Percentiles rank a stretch among this genome's conserved stretches.
Conservation (phyloP, 805 yeast species). For the Kodamaea jinghongensis region DNA sequence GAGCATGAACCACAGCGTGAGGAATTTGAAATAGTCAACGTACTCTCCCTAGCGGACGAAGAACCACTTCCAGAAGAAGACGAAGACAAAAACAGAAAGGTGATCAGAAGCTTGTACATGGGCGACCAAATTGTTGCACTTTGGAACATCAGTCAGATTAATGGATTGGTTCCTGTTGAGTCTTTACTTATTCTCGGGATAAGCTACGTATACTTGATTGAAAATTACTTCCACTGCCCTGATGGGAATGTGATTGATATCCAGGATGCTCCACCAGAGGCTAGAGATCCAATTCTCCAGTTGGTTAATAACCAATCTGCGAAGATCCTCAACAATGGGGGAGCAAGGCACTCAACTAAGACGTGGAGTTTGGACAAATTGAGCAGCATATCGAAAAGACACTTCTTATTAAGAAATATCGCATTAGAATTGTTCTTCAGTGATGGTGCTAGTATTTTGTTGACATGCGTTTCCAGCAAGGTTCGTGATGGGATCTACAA, state of each 20-base stretch:
- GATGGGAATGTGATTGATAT: constrained; percentile 58
- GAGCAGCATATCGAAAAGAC: constrained; percentile 67
- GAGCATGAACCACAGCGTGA: not conserved
- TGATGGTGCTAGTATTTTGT: constrained; percentile 66
- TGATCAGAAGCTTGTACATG: constrained; percentile 61
- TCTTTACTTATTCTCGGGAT: constrained; percentile 71
- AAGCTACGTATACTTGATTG: constrained; percentile 63
- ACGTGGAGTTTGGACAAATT: constrained; percentile 62
- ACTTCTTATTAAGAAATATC: constrained; percentile 73
- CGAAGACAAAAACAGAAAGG: constrained; percentile 73
- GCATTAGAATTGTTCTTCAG: constrained; percentile 76
- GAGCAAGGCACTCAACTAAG: constrained; percentile 42
- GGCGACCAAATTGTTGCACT: constrained; percentile 71
- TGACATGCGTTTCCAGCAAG: constrained; percentile 56
- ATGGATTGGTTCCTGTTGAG: constrained; percentile 75
- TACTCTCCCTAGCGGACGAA: constrained; percentile 20
- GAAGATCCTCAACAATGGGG: constrained; percentile 18
- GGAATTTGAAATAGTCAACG: constrained; percentile 5
- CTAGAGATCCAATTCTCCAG: constrained; percentile 67
- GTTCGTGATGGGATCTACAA: constrained; percentile 57
- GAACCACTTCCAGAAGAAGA: constrained; percentile 16
- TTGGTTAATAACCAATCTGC: constrained; percentile 53
- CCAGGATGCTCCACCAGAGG: constrained; percentile 58
- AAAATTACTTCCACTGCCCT: constrained; percentile 59
- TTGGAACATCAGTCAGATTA: constrained; percentile 72